Base-by-base conservation (phyloP, 495 filamentous ascomycete genomes). In the Lindgomyces ingoldianus region DNA sequence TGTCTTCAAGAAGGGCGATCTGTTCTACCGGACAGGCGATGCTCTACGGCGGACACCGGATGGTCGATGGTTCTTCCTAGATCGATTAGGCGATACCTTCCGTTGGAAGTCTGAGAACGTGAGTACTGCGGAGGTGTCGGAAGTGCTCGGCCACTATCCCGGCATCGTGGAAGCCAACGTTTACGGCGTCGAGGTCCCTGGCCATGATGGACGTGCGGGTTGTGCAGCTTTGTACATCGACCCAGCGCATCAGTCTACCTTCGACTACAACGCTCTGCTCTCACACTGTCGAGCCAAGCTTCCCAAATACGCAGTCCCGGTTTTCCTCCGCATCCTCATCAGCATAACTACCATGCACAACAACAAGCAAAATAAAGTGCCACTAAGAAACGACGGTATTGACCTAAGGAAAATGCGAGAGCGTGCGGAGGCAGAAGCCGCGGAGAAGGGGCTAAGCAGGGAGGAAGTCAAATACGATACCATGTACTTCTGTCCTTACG, bases 51-150 rank as follows among this genome's bases (percentile, higher is more conserved):
- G 87, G 14, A 80, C 83, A 18, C 67, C 66, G 2, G 89, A 93
- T 57, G 90, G 90, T 0, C 78, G 87, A 14, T 91, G 89, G 89
- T 91, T 81, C 72, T 94, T 94, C 74, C 68, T 90, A 22, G 90
- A 94, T 72, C 33, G 84, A 33, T 76, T 92, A 0, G 90, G 90
- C 0, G 90, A 93, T 72, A 93, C 89, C 0, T 93, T 87, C 76
- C 81, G 89, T 3, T 93, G 89, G 89, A 93, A 93, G 74, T 84
- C 84, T 58, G 90, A 92, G 75, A 93, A 93, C 69, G 89, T 93
- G 53, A 86, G 84, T 22, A 93, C 90, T 0, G 86, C 87, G 27
- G 89, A 93, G 73, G 89, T 93, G 0, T 80, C 85, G 6, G 84
- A 89, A 67, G 80, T 83, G 1, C 74, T 93, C 1, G 88, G 89